A percentile compares a stretch with the other conserved stretches of the same genome.
These are phyloP conservation scores for Galeopsis tetrahit DNA, from an alignment of 257 asterid genomes.

Conservation along the genomic window DNA sequence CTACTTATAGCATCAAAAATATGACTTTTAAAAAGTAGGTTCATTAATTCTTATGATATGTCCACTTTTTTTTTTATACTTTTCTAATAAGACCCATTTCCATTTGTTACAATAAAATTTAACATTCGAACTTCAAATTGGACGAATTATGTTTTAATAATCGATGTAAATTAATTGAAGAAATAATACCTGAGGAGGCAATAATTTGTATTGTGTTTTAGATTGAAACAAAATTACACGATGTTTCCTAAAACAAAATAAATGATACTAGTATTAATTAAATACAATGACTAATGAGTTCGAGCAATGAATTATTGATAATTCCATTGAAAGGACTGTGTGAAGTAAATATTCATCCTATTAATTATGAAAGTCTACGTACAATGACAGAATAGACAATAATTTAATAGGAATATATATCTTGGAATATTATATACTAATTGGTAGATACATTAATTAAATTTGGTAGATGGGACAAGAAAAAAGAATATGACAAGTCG, in stretches of 20 bases:
- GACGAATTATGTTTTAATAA: background rate
- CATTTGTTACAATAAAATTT: too few relatives aligned
- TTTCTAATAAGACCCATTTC: too few relatives aligned
- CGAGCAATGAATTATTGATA: background rate
- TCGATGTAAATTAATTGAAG: background rate
- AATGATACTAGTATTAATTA: background rate
- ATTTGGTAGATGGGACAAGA: background rate
- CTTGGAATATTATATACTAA: background rate
- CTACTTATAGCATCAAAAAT: too few relatives aligned
- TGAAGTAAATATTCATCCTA: background rate
- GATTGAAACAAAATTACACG: background rate
- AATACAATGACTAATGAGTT: background rate
- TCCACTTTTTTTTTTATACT: too few relatives aligned
- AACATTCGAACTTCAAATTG: too few relatives aligned
- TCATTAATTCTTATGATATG: too few relatives aligned
- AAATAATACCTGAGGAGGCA: background rate
- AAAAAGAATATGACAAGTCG: background rate
- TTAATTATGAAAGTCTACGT: background rate
- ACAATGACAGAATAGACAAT: background rate
- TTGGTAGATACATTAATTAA: background rate
- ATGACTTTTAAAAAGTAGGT: too few relatives aligned
- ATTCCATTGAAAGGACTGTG: background rate
- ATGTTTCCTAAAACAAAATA: background rate
- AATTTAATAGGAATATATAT: constrained; percentile 11
- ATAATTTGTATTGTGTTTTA: background rate